A percentile compares a stretch with the other conserved stretches of the same genome.
Evolutionary conservation across 345 rosid species (phyloP).

Genomic region (Cardamine chenopodiifolia): DNA sequence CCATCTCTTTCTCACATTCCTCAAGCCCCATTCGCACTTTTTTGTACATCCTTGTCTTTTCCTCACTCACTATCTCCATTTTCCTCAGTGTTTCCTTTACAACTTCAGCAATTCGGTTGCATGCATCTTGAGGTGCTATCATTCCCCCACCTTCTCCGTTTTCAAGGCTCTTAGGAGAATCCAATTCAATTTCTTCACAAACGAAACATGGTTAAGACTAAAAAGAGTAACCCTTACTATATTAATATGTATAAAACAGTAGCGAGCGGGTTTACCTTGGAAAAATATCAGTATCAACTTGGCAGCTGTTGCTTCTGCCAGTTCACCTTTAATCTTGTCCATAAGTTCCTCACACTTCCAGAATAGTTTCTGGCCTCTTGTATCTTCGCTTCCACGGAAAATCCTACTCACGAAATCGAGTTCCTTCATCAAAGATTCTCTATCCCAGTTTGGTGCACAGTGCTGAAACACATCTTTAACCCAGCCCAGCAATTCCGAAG

Average conservation of each 20-base stretch:
- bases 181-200: constrained; percentile 75
- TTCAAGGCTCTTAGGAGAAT: constrained; percentile 82
- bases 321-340: constrained; percentile 82
- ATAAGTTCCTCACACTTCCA: constrained; percentile 90
- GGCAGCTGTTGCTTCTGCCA: constrained; percentile 71
- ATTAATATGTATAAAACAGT: background rate
- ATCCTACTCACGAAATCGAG: constrained; percentile 89
- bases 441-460: constrained; percentile 92
- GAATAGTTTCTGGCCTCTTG: constrained; percentile 78
- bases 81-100: constrained; percentile 92
- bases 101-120: constrained; percentile 92
- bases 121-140: constrained; percentile 94
- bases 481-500: constrained; percentile 96
- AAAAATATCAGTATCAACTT: constrained; percentile 75
- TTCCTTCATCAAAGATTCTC: constrained; percentile 80
- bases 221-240: background rate
- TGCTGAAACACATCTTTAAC: constrained; percentile 96
- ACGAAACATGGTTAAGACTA: background rate
- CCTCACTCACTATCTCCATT: constrained; percentile 98
- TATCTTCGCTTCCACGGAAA: constrained; percentile 88
- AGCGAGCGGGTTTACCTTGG: constrained; percentile 58
- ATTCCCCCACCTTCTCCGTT: constrained; percentile 77
- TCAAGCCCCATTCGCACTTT: constrained; percentile 80
- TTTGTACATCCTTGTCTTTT: constrained; percentile 90
- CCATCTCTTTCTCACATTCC: constrained; percentile 83